Evolutionary conservation across 805 yeast genomes (phyloP), one percentile per base, ranked within the genome.

Genomic region (Citeromyces matritensis): DNA sequence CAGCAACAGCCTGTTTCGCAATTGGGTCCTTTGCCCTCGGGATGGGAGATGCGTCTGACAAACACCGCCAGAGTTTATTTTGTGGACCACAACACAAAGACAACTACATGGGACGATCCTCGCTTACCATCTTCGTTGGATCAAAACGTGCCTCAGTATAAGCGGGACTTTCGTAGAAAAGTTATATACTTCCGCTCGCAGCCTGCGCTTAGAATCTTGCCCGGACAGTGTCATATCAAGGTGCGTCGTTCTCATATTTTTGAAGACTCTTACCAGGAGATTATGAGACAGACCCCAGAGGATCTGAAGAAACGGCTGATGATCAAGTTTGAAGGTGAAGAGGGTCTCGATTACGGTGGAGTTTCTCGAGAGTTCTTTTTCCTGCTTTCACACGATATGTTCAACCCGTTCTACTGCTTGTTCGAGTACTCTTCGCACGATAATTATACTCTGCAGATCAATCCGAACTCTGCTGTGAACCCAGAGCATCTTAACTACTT

Each of bases 21-120:
- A 50, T 66, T 91, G 55, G 98, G 98, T 11, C 98, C 98, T 33
- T 65, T 91, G 49, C 99, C 99, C 30, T 74, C 88, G 33, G 99
- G 99, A 33, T 91, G 99, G 99, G 99, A 91, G 63, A 91, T 91
- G 99, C 80, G 99, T 58, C 69, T 91, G 49, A 93, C 99, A 27
- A 91, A 91, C 56, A 91, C 98, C 1, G 96, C 98, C 7, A 73
- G 99, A 54, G 98, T 91, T 14, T 91, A 91, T 55, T 91, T 91
- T 55, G 99, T 91, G 42, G 99, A 91, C 56, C 99, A 91, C 63
- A 91, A 91, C 58, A 91, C 99, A 23, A 91, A 91, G 60, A 91
- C 99, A 0, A 91, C 99, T 1, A 91, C 99, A 1, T 91, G 99
- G 99, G 99, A 91, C 57, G 99, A 91, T 53, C 99, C 99, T 40